phyloP scores from a whole-genome alignment of 495 filamentous ascomycete species.

The Neurospora sp. region DNA sequence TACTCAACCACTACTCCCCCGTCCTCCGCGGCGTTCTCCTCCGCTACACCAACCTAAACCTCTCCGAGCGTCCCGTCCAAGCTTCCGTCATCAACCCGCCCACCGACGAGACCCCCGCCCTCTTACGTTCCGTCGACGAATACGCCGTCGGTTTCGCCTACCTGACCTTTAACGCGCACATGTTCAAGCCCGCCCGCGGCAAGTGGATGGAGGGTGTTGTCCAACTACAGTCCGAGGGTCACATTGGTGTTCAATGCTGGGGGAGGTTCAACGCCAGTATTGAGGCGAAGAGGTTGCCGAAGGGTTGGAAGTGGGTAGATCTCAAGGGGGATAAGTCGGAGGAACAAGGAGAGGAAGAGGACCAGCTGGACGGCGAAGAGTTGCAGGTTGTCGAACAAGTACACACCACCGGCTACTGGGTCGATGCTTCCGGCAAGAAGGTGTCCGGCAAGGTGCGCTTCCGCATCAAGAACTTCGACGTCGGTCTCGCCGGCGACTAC shows the following conservation, averaged over 20 bases:
- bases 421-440: conserved; percentile 24
- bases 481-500: conserved; percentile 38
- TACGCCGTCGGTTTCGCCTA: conserved; percentile 36
- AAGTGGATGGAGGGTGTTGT: conserved; percentile 39
- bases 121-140: conserved; percentile 33
- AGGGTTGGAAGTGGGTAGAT: conserved; percentile 38
- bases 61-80: conserved; percentile 32
- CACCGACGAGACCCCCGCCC: conserved; percentile 28
- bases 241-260: conserved; percentile 41
- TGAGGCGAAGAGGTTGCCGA: conserved; percentile 33
- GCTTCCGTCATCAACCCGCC: conserved; percentile 19
- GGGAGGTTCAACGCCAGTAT: conserved; percentile 41
- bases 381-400: conserved; percentile 30
- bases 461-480: conserved; percentile 41
- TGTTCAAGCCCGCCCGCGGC: conserved; percentile 36
- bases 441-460: conserved; percentile 34
- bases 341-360: conserved; percentile 11
- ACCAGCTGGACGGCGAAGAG: conserved; percentile 19
- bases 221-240: conserved; percentile 38
- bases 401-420: conserved; percentile 41
- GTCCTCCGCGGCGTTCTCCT: conserved; percentile 35
- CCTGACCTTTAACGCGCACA: conserved; percentile 34
- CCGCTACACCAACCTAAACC: conserved; percentile 34
- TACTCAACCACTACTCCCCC: conserved; percentile 37
- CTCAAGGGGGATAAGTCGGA: conserved; percentile 18